phyloP scores from a whole-genome alignment of 257 asterid genomes.

The Ilex asprella region DNA sequence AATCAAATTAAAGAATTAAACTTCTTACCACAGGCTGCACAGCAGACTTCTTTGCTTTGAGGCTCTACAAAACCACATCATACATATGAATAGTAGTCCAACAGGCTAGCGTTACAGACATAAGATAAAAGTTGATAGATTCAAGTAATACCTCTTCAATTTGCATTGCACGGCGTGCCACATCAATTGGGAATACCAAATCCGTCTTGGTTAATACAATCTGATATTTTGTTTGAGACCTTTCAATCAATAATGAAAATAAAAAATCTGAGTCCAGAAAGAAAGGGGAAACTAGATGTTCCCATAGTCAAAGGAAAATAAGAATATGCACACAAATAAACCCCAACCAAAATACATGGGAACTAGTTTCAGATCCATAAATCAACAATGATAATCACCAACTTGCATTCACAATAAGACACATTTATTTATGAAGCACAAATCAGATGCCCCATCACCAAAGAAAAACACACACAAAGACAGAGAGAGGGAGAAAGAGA shows the following conservation, averaged over 20 bases:
- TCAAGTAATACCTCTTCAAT: conserved; percentile 25
- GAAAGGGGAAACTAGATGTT: not conserved
- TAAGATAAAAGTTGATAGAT: not conserved
- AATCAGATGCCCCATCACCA: not conserved
- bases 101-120: not conserved
- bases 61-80: conserved; percentile 50
- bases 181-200: conserved; percentile 79
- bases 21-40: conserved; percentile 80
- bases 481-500: not conserved
- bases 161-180: conserved; percentile 96
- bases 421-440: no score
- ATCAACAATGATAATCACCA: no score
- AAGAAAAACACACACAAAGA: not conserved
- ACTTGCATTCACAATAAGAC: no score
- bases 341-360: no score
- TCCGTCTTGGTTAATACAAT: conserved; percentile 91
- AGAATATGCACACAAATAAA: not conserved
- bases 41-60: conserved; percentile 69
- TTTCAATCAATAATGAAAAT: conserved; percentile 26
- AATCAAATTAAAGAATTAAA: conserved; percentile 5
- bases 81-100: conserved; percentile 9
- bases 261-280: not conserved
- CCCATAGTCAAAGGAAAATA: not conserved
- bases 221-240: conserved; percentile 81
- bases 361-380: no score